Evolutionary conservation across 139 green algal genomes (phyloP).

Genomic region (Prasinococcaceae sp.): DNA sequence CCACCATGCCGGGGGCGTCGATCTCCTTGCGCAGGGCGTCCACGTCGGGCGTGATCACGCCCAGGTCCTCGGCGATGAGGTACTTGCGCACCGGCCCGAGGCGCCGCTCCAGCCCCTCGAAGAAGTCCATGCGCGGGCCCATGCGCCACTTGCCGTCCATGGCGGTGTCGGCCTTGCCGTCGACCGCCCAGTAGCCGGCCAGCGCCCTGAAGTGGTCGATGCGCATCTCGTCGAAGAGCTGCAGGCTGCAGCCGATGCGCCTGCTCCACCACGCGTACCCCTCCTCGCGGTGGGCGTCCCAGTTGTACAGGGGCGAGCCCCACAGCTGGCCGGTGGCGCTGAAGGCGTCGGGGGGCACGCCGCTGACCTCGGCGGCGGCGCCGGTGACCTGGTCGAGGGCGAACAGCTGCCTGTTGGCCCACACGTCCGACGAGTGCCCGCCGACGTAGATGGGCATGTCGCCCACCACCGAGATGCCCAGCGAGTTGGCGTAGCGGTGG

Average conservation of each 20-base stretch:
- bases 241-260: slow-evolving; percentile 56
- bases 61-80: slow-evolving; percentile 86
- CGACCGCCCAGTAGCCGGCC: slow-evolving; percentile 74
- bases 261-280: slow-evolving; percentile 73
- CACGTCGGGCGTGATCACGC: slow-evolving; percentile 92
- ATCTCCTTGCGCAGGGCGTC: slow-evolving; percentile 66
- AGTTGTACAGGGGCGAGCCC: slow-evolving; percentile 90
- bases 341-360: slow-evolving; percentile 92
- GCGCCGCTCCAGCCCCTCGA: slow-evolving; percentile 40
- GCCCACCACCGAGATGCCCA: slow-evolving; percentile 72
- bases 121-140: slow-evolving; percentile 62
- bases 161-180: slow-evolving; percentile 57
- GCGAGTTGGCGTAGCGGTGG: slow-evolving; percentile 72
- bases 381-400: slow-evolving; percentile 31
- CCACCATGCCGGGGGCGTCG: slow-evolving; percentile 87
- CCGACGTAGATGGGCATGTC: slow-evolving; percentile 97
- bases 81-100: slow-evolving; percentile 8
- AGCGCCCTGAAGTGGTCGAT: slow-evolving; percentile 96
- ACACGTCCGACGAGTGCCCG: slow-evolving; percentile 70
- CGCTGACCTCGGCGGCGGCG: slow-evolving; percentile 36
- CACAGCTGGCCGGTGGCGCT: slow-evolving; percentile 87
- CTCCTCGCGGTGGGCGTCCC: slow-evolving; percentile 51
- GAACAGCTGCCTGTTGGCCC: slow-evolving; percentile 72
- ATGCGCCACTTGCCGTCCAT: slow-evolving; percentile 50
- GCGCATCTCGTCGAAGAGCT: slow-evolving; percentile 88